Conservation (phyloP, 495 filamentous ascomycete genomes). For the Barbatosphaeria neglecta region DNA sequence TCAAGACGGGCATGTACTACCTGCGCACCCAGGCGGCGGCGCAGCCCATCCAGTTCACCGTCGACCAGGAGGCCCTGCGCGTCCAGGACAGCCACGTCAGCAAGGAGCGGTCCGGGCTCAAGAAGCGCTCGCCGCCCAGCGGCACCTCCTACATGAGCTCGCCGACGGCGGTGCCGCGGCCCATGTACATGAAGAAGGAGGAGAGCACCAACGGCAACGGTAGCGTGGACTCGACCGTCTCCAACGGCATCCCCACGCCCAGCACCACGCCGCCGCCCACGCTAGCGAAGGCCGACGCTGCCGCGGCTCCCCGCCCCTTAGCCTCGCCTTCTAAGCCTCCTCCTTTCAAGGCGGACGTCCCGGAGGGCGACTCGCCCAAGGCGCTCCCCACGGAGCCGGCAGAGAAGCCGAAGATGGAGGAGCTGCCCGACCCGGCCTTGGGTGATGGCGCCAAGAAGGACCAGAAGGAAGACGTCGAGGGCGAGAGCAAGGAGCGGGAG, state of each 20-base stretch:
- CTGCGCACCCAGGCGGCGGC: conserved; percentile 95
- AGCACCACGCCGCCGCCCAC: conserved; percentile 44
- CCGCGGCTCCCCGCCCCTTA: conserved; percentile 20
- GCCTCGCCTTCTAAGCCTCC: conserved; percentile 36
- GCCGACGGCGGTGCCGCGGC: conserved; percentile 26
- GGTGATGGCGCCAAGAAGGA: conserved; percentile 40
- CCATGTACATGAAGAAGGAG: conserved; percentile 31
- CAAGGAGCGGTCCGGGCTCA: conserved; percentile 41
- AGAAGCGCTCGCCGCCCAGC: conserved; percentile 53
- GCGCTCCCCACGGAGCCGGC: conserved; percentile 58
- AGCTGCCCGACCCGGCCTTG: conserved; percentile 41
- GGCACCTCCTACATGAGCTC: conserved; percentile 39
- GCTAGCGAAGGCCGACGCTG: conserved; percentile 20
- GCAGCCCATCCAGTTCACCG: conserved; percentile 96
- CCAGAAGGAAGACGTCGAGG: conserved; percentile 45
- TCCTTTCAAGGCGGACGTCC: conserved; percentile 54
- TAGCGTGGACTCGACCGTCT: conserved; percentile 4
- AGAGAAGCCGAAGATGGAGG: conserved; percentile 43
- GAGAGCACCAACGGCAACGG: conserved; percentile 8
- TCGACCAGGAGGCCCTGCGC: conserved; percentile 91
- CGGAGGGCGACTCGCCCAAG: conserved; percentile 67
- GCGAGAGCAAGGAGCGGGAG: conserved; percentile 58
- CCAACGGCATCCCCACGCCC: conserved; percentile 53
- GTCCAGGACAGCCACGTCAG: conserved; percentile 77
- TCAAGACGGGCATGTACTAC: conserved; percentile 99